Base-by-base conservation (phyloP, 768 basidiomycete species). In the Boletellus ananas region DNA sequence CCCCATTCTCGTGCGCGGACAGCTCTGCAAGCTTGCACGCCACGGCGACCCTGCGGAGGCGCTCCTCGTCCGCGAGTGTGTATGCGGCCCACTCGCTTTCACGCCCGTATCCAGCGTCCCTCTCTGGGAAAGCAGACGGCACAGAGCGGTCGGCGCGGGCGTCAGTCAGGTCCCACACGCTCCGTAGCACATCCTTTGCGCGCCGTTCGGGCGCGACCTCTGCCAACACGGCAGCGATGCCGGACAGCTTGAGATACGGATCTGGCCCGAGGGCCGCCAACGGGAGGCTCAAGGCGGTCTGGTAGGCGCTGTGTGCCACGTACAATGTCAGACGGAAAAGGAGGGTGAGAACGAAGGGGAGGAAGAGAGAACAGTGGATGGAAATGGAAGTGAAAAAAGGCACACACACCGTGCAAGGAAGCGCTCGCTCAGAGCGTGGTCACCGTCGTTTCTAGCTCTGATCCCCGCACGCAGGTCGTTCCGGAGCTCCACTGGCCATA, bases 401-500 rank as follows among this genome's bases (percentile, higher is more conserved):
- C 12, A 13, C 40, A 65, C 77, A 47, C 49, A 87, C 87, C 78
- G 74, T 43, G 65, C 59, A 33, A 88, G 70, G 58, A 76, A 81
- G 29, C 72, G 70, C 51, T 75, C 73, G 55, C 82, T 80, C 45
- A 77, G 63, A 10, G 65, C 68, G 10, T 76, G 57, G 59, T 89
- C 79, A 2, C 77, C 79, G 49, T 79, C 75, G 45, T 80, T 69
- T 58, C 78, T 84, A 3, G 84, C 84, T 50, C 75, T 76, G 37
- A 90, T 72, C 3, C 83, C 87, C 3, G 74, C 76, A 6, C 85
- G 81, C 31, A 90, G 72, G 65, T 88, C 85, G 27, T 68, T 63
- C 5, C 84, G 78, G 3, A 90, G 65, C 55, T 82, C 79, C 11
- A 63, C 60, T 2, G 87, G 87, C 86, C 85, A 90, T 52, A 83